Conservation (phyloP, 1,284 basidiomycete species). For the Rhodotorula glutinis region DNA sequence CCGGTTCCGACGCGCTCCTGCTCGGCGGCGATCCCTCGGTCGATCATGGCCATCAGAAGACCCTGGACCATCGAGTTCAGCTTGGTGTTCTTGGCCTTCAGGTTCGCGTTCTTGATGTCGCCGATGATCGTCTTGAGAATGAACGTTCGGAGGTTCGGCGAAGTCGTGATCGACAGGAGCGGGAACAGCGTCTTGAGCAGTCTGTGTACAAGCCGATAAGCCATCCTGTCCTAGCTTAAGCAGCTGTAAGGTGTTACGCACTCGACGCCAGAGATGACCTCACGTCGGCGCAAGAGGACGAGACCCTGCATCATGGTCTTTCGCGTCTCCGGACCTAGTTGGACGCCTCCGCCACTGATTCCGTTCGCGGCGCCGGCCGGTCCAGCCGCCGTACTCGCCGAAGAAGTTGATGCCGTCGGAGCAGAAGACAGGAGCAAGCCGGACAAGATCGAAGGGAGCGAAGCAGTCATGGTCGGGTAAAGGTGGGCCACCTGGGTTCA, state of each 20-base stretch:
- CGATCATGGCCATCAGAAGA: slow-evolving; percentile 93
- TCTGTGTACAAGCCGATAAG: slow-evolving; percentile 52
- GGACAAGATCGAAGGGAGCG: slow-evolving; percentile 75
- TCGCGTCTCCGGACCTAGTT: slow-evolving; percentile 62
- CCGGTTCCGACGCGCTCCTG: slow-evolving; percentile 68
- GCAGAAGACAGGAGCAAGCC: slow-evolving; percentile 70
- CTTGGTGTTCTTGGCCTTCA: slow-evolving; percentile 86
- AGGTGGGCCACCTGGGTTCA: slow-evolving; percentile 73
- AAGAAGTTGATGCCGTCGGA: slow-evolving; percentile 56
- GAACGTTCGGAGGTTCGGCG: slow-evolving; percentile 72
- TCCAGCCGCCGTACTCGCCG: slow-evolving; percentile 6
- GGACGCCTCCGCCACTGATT: slow-evolving; percentile 35
- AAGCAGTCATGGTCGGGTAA: slow-evolving; percentile 79
- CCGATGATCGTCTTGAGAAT: slow-evolving; percentile 95
- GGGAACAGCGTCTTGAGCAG: slow-evolving; percentile 89
- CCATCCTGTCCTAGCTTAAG: neutral
- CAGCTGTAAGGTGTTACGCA: slow-evolving; percentile 52
- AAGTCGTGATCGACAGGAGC: slow-evolving; percentile 83
- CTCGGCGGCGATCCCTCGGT: slow-evolving; percentile 77
- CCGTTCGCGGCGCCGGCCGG: slow-evolving; percentile 17
- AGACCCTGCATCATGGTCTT: slow-evolving; percentile 81
- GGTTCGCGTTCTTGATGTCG: slow-evolving; percentile 89
- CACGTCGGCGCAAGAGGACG: slow-evolving; percentile 88
- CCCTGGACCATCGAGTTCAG: slow-evolving; percentile 95
- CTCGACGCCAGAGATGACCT: slow-evolving; percentile 88